phyloP scores from a whole-genome alignment of 2,329 filamentous ascomycete species.

The Akanthomyces dipterigenus region DNA sequence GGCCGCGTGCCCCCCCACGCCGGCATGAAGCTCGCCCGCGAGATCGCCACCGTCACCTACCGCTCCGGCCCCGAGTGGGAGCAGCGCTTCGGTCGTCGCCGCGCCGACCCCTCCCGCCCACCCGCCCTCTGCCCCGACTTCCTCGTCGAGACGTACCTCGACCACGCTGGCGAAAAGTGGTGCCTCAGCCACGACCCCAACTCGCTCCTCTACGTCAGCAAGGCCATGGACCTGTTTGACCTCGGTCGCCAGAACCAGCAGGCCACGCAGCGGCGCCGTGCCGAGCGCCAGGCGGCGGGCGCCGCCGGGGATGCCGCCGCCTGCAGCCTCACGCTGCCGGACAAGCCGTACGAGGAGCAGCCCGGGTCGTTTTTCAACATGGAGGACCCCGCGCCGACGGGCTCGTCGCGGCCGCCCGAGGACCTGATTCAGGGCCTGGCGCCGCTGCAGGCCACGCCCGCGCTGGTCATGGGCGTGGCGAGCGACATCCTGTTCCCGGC shows the following conservation, averaged over 20 bases:
- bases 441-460: conserved; percentile 66
- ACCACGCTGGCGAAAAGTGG: conserved; percentile 97
- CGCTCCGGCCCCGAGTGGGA: conserved; percentile 97
- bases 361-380: conserved; percentile 36
- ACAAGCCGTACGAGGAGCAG: conserved; percentile 81
- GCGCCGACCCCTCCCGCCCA: conserved; percentile 78
- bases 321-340: conserved; percentile 79
- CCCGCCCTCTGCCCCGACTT: conserved; percentile 97
- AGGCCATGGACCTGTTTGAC: conserved; percentile 98
- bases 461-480: conserved; percentile 86
- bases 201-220: conserved; percentile 90
- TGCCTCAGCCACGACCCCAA: conserved; percentile 95
- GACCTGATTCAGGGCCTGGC: conserved; percentile 75
- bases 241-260: conserved; percentile 66
- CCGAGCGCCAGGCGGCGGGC: conserved; percentile 49
- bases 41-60: conserved; percentile 97
- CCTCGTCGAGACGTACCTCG: conserved; percentile 94
- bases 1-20: conserved; percentile 80
- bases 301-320: conserved; percentile 30
- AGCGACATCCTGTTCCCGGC: conserved; percentile 96
- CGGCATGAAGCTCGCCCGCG: conserved; percentile 94
- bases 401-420: conserved; percentile 54
- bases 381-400: conserved; percentile 17
- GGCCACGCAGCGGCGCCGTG: conserved; percentile 54
- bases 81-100: conserved; percentile 78